Evolutionary conservation across 495 filamentous ascomycete genomes (phyloP), one percentile per base, ranked within the genome.

Genomic region (Lasiosphaeris hirsuta): DNA sequence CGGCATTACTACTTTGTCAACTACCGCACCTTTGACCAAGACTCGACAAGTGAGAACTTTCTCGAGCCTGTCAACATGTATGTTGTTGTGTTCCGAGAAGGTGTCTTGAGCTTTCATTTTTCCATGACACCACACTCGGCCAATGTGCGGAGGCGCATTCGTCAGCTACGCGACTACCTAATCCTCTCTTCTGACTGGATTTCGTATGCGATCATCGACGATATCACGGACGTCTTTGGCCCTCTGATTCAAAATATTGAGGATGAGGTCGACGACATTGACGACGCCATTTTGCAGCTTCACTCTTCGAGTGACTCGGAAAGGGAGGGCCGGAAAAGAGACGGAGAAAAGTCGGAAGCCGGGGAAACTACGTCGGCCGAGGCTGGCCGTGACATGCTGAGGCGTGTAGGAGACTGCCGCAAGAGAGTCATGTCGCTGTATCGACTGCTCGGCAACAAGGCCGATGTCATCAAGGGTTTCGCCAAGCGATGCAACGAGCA

Each of bases 401-500:
- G 89, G 15, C 86, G 89, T 3, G 89, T 96, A 4, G 94, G 94
- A 36, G 91, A 96, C 67, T 96, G 91, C 68, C 82, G 94, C 47
- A 97, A 97, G 79, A 96, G 90, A 69, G 94, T 96, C 60, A 97
- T 97, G 94, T 84, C 65, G 47, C 75, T 97, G 57, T 97, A 96
- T 69, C 82, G 94, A 35, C 79, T 98, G 43, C 78, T 98, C 17
- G 94, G 94, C 62, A 96, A 94, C 72, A 98, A 98, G 76, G 94
- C 94, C 9, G 94, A 98, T 67, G 95, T 98, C 55, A 92, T 98
- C 60, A 89, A 87, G 47, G 94, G 94, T 14, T 98, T 98, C 68
- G 92, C 94, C 35, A 98, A 98, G 74, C 87, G 94, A 43, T 98
- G 94, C 81, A 98, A 96, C 72, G 91, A 96, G 63, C 88, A 96